Evolutionary conservation across 805 yeast species (phyloP).

Genomic region (Metschnikowia gruessii): DNA sequence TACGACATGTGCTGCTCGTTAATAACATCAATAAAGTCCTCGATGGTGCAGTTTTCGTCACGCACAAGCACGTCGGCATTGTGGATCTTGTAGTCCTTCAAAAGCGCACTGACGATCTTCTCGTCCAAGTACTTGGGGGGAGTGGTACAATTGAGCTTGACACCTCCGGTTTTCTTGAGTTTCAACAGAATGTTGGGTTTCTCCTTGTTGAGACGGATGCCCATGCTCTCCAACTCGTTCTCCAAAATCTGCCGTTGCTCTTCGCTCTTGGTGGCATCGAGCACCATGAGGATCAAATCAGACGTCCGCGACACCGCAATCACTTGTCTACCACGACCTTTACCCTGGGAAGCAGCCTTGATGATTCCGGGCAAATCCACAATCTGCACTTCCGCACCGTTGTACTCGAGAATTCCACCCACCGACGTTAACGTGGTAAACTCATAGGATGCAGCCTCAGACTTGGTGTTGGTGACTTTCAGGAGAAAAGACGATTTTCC

Average conservation of each 20-base stretch:
- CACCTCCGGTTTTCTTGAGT: constrained; percentile 86
- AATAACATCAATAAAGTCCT: constrained; percentile 86
- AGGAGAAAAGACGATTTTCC: constrained; percentile 91
- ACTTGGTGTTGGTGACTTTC: constrained; percentile 87
- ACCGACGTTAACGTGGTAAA: constrained; percentile 96
- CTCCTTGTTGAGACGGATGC: constrained; percentile 79
- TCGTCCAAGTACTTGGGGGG: constrained; percentile 85
- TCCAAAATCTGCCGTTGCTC: constrained; percentile 87
- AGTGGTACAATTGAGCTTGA: constrained; percentile 72
- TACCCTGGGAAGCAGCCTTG: constrained; percentile 94
- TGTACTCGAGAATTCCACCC: constrained; percentile 91
- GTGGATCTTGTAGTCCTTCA: constrained; percentile 85
- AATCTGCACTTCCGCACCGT: constrained; percentile 95
- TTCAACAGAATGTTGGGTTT: constrained; percentile 76
- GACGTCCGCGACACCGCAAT: constrained; percentile 95
- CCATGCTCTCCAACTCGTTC: constrained; percentile 88
- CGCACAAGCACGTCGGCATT: constrained; percentile 91
- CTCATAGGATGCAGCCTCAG: constrained; percentile 92
- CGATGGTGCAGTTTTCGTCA: constrained; percentile 86
- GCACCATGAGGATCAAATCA: constrained; percentile 85
- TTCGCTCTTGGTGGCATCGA: constrained; percentile 92
- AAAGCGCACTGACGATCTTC: constrained; percentile 67
- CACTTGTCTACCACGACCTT: constrained; percentile 96
- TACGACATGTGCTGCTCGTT: constrained; percentile 86
- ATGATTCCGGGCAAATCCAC: constrained; percentile 98